phyloP scores from a whole-genome alignment of 2,329 filamentous ascomycete genomes.

The Alternaria sp. region DNA sequence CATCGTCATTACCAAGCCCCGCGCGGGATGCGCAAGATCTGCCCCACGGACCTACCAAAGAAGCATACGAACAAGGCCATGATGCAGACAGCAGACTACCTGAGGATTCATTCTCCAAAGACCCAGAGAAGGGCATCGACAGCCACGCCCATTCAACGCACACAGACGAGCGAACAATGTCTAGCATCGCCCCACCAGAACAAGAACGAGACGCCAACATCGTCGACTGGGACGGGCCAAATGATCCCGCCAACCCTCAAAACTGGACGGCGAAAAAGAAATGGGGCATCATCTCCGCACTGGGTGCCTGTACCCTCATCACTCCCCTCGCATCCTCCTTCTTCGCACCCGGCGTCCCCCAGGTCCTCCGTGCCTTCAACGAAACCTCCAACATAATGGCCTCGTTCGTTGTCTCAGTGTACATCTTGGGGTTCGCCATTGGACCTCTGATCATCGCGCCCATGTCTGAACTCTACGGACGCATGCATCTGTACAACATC shows the following conservation, averaged over 20 bases:
- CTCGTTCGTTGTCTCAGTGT: slow-evolving; percentile 48
- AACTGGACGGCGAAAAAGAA: slow-evolving; percentile 49
- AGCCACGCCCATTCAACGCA: slow-evolving; percentile 32
- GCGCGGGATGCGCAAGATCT: slow-evolving; percentile 26
- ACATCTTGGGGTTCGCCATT: slow-evolving; percentile 48
- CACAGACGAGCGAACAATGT: slow-evolving; percentile 34
- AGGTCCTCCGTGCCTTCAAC: slow-evolving; percentile 48
- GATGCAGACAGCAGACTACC: slow-evolving; percentile 29
- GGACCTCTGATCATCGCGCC: slow-evolving; percentile 49
- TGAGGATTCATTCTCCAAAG: slow-evolving; percentile 19
- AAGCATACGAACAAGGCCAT: slow-evolving; percentile 36
- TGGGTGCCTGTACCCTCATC: slow-evolving; percentile 47
- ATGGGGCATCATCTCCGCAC: slow-evolving; percentile 44
- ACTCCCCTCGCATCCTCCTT: slow-evolving; percentile 49
- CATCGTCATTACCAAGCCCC: slow-evolving; percentile 24
- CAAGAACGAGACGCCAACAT: slow-evolving; percentile 35
- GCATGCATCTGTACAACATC: slow-evolving; percentile 39
- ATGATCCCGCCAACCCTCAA: slow-evolving; percentile 49
- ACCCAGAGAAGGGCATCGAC: slow-evolving; percentile 37
- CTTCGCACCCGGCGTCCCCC: slow-evolving; percentile 67
- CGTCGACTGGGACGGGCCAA: slow-evolving; percentile 44
- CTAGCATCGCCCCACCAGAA: slow-evolving; percentile 8
- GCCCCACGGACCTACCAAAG: slow-evolving; percentile 23
- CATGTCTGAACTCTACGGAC: slow-evolving; percentile 47
- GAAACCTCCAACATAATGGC: slow-evolving; percentile 40